Evolutionary conservation across 169 alveolate genomes (phyloP).

Genomic region (Plasmodium blacklocki): DNA sequence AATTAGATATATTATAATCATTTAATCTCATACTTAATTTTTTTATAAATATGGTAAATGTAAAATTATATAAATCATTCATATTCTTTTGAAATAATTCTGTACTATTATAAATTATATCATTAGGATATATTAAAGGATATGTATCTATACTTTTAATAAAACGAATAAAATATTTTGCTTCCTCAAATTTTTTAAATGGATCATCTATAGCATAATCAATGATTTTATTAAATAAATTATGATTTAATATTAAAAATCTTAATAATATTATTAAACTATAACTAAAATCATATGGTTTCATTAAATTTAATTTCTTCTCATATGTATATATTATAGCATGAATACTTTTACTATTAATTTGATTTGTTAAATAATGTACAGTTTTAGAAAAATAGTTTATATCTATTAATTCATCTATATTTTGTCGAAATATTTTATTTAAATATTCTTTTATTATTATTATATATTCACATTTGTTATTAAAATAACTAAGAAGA

Average conservation of each 20-base stretch:
- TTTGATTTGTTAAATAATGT: constrained; percentile 48
- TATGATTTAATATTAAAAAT: constrained; percentile 29
- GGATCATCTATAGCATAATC: constrained; percentile 37
- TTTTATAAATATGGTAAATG: constrained; percentile 52
- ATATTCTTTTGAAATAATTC: constrained; percentile 33
- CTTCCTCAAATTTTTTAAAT: constrained; percentile 20
- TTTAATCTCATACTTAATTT: constrained; percentile 23
- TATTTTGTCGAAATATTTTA: constrained; percentile 53
- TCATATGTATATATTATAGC: constrained; percentile 50
- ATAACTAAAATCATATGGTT: constrained; percentile 52
- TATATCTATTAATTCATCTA: constrained; percentile 22
- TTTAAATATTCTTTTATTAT: constrained; percentile 66
- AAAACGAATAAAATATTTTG: constrained; percentile 33
- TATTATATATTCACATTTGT: constrained; percentile 20
- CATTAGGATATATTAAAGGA: constrained; percentile 15
- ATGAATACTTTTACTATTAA: constrained; percentile 65
- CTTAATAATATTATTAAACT: constrained; percentile 41
- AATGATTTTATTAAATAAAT: constrained; percentile 38
- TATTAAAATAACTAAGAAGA: constrained; percentile 8
- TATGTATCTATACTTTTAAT: constrained; percentile 56
- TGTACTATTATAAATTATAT: not conserved
- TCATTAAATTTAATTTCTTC: constrained; percentile 23
- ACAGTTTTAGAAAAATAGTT: constrained; percentile 49
- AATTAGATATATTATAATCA: constrained; percentile 14
- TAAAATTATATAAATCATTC: constrained; percentile 34